Conservation (phyloP, 305 asterid species). For the Rubia balearica region DNA sequence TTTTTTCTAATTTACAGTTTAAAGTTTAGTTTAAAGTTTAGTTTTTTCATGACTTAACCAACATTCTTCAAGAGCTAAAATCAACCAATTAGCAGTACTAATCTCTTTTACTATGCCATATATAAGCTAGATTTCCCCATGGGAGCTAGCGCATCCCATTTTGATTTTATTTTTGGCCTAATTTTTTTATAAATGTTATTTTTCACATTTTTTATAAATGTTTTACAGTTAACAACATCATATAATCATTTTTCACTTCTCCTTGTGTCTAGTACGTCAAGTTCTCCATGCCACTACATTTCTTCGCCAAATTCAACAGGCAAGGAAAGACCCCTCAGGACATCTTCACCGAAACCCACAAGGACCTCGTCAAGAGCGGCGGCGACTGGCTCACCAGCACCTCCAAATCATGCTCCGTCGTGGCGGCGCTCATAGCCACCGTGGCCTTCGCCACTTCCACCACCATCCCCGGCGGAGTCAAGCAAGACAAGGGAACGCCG, state of each 20-base stretch:
- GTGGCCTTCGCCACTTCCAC: conserved; percentile 25
- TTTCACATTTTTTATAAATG: background rate
- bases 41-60: no score
- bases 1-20: no score
- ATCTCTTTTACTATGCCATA: no score
- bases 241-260: background rate
- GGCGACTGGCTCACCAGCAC: conserved; percentile 20
- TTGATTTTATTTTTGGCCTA: no score
- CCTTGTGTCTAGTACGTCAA: conserved; percentile 19
- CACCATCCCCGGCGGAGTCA: conserved; percentile 25
- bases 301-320: conserved; percentile 8
- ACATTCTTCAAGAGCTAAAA: no score
- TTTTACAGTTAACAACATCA: background rate
- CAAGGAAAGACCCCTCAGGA: conserved; percentile 17
- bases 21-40: no score
- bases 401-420: conserved; percentile 23
- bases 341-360: conserved; percentile 18
- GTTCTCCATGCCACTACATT: conserved; percentile 11
- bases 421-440: conserved; percentile 26
- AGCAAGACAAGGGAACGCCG: conserved; percentile 14
- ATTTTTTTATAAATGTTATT: no score
- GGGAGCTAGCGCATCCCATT: no score
- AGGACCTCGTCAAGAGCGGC: conserved; percentile 11
- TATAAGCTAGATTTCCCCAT: no score
- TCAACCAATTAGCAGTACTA: no score